Base-by-base conservation (phyloP, 345 rosid genomes). In the Clarkia xantiana region DNA sequence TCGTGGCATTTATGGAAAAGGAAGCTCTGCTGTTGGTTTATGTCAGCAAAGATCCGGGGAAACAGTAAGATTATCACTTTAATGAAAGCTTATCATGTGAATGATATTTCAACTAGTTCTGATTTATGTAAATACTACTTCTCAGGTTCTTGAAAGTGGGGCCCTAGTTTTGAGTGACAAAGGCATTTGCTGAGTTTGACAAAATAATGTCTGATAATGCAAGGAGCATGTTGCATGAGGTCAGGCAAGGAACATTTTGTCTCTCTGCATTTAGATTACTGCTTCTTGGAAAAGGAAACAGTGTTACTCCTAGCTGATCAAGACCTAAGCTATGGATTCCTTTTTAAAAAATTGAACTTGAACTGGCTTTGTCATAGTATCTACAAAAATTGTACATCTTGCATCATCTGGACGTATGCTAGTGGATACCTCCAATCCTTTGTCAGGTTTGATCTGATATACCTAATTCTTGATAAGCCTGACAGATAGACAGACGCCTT, bases 11-110 rank as follows among this genome's bases (percentile, higher is more conserved):
- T 91, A 86, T 59, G 98, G 98, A 62, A 72, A 81, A 60, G 98
- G 98, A n/a, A 91, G 94, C 67, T 91, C 98, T 49, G 98, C 98
- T 73, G 96, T 86, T 69, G 98, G 98, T 14, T 72, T 91, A 91
- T 63, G 98, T 86, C 39, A 41, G 85, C 68, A 86, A 81, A 69
- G 96, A 91, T 67, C 98, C 96, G 96, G 96, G 58, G 98, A 86
- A 79, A 91, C 98, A 42, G 98, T 91, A 75, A 52, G 77, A 54
- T 56, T 25, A 29, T 18, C 40, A 20, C 14, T n/a, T n/a, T n/a
- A n/a, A 46, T 12, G 6, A 15, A 10, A 45, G n/a, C n/a, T n/a
- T n/a, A n/a, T n/a, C n/a, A n/a, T n/a, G n/a, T n/a, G n/a, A n/a
- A n/a, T n/a, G n/a, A n/a, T n/a, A n/a, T n/a, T n/a, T n/a, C n/a